These are phyloP conservation scores for Pseudogymnoascus sp. DNA, from an alignment of 2,329 filamentous ascomycete species.

Conservation along the genomic window DNA sequence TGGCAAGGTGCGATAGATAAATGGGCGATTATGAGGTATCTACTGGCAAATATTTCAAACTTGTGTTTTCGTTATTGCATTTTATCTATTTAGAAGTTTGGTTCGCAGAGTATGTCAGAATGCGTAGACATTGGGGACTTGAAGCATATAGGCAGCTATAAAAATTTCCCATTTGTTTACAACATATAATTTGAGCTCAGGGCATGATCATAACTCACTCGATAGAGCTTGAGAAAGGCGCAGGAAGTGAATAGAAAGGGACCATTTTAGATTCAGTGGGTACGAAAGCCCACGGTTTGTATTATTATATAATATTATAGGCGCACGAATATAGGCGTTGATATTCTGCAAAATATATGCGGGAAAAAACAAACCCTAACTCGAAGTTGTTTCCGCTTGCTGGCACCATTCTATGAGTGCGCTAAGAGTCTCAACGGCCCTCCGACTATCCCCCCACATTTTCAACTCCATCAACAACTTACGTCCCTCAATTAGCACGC, in stretches of 20 bases:
- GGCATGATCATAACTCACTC: no score
- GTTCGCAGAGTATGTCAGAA: no score
- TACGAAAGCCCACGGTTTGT: not conserved
- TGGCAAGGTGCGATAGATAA: no score
- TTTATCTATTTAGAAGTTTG: no score
- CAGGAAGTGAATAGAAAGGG: not conserved
- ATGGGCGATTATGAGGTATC: no score
- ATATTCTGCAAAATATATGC: not conserved
- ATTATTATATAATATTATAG: not conserved
- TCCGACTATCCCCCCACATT: constrained; percentile 17
- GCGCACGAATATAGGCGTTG: not conserved
- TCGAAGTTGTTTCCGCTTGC: not conserved
- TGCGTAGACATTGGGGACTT: no score
- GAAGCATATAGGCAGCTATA: no score
- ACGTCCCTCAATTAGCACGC: constrained; percentile 33
- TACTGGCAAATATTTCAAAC: no score
- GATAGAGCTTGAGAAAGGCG: no score
- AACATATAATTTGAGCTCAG: no score
- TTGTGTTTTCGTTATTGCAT: no score
- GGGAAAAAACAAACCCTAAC: not conserved
- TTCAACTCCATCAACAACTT: constrained; percentile 29
- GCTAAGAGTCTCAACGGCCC: not conserved
- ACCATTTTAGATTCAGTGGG: not conserved
- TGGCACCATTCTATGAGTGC: not conserved
- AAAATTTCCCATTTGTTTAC: no score